A percentile compares a stretch with the other conserved stretches of the same genome.
These are phyloP conservation scores for Hypoxylon lenormandii DNA, from an alignment of 495 filamentous ascomycete genomes.

Conservation along the genomic window DNA sequence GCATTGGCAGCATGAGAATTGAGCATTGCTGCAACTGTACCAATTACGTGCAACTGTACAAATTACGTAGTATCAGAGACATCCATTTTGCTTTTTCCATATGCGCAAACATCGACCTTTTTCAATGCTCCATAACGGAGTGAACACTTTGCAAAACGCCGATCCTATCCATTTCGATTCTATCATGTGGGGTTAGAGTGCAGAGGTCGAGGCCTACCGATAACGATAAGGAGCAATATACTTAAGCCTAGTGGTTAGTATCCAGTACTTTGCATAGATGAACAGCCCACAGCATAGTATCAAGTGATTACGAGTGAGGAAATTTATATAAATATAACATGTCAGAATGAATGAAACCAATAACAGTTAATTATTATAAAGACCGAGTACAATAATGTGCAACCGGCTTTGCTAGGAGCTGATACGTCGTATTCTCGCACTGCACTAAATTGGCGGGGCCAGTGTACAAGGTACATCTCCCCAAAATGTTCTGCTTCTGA, in stretches of 20 bases:
- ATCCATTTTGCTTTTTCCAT: not conserved
- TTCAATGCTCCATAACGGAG: not conserved
- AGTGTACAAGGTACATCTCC: constrained; percentile 16
- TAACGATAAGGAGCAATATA: constrained; percentile 14
- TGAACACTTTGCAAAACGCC: constrained; percentile 1
- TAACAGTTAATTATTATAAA: too few species aligned
- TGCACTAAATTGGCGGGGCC: constrained; percentile 7
- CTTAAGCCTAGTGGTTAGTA: too few species aligned
- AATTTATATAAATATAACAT: too few species aligned
- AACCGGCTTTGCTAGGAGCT: too few species aligned
- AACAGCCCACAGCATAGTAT: too few species aligned
- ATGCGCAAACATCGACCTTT: not conserved
- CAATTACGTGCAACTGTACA: not conserved
- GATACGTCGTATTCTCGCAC: not conserved
- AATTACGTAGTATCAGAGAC: not conserved
- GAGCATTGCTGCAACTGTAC: too few species aligned
- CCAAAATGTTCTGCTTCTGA: constrained; percentile 27
- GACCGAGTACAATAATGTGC: too few species aligned
- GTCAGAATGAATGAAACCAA: too few species aligned
- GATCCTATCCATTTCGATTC: not conserved
- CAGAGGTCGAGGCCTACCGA: constrained; percentile 2
- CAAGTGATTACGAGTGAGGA: too few species aligned
- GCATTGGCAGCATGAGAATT: too few species aligned
- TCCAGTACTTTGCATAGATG: too few species aligned
- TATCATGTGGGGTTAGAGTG: constrained; percentile 8